Evolutionary conservation across 495 filamentous ascomycete genomes (phyloP).

Genomic region (Polyplosphaeria fusca): DNA sequence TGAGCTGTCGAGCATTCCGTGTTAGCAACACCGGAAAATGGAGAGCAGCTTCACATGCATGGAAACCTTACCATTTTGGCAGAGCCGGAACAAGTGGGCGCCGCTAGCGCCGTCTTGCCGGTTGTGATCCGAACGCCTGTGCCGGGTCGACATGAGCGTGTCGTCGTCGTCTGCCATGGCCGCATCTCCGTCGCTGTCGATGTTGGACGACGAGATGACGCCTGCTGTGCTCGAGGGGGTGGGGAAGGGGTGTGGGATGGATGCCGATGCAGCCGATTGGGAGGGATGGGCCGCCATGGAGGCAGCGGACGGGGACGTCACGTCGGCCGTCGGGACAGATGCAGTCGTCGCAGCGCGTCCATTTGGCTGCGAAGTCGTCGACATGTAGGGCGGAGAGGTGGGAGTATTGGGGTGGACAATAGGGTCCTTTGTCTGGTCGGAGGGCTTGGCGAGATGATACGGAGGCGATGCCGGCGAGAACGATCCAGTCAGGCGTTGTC

Average conservation of each 20-base stretch:
- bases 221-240: slow-evolving; percentile 46
- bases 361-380: slow-evolving; percentile 26
- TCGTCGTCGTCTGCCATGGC: slow-evolving; percentile 33
- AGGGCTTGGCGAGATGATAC: slow-evolving; percentile 34
- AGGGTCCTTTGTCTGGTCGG: slow-evolving; percentile 34
- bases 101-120: slow-evolving; percentile 37
- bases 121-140: slow-evolving; percentile 43
- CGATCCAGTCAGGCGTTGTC: slow-evolving; percentile 37
- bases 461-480: slow-evolving; percentile 41
- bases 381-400: slow-evolving; percentile 42
- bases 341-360: slow-evolving; percentile 36
- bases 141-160: background rate
- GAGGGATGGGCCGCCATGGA: slow-evolving; percentile 30
- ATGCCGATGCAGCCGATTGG: slow-evolving; percentile 28
- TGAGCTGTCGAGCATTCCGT: slow-evolving; percentile 41
- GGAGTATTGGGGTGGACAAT: slow-evolving; percentile 40
- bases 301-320: slow-evolving; percentile 39
- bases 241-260: slow-evolving; percentile 40
- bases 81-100: slow-evolving; percentile 38
- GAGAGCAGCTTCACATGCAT: slow-evolving; percentile 18
- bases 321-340: slow-evolving; percentile 35
- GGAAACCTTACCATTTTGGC: slow-evolving; percentile 42
- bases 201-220: slow-evolving; percentile 28
- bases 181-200: slow-evolving; percentile 43
- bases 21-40: slow-evolving; percentile 31